Conservation (phyloP, 441 rosid genomes). For the Erodium texanum region DNA sequence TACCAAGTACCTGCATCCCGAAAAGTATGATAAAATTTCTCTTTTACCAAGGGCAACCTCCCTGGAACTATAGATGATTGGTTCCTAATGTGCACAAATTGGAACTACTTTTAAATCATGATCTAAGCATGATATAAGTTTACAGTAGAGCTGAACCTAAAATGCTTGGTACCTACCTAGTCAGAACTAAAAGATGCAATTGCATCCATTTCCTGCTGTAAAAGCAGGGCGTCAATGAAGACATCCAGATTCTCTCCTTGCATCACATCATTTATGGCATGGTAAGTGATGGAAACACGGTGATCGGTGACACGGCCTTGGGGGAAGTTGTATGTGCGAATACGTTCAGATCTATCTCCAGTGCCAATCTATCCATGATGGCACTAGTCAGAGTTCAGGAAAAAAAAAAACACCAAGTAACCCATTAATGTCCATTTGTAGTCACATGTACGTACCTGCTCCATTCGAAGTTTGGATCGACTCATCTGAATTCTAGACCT, state of each 20-base stretch:
- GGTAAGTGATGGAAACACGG: slow-evolving; percentile 75
- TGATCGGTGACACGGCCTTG: slow-evolving; percentile 92
- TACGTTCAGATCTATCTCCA: slow-evolving; percentile 88
- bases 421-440: not conserved
- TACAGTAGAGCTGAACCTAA: too few relatives aligned
- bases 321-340: slow-evolving; percentile 88
- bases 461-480: slow-evolving; percentile 72
- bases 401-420: not conserved
- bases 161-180: not conserved
- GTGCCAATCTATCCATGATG: slow-evolving; percentile 64
- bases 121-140: too few relatives aligned
- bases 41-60: too few relatives aligned
- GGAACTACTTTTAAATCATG: too few relatives aligned
- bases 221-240: slow-evolving; percentile 75
- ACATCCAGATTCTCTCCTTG: slow-evolving; percentile 74
- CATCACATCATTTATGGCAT: slow-evolving; percentile 63
- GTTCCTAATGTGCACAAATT: too few relatives aligned
- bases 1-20: too few relatives aligned
- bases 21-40: too few relatives aligned
- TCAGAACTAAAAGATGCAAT: slow-evolving; percentile 62
- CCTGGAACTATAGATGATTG: too few relatives aligned
- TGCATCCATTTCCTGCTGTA: slow-evolving; percentile 90
- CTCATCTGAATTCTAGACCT: slow-evolving; percentile 58
- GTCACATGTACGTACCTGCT: slow-evolving; percentile 61
- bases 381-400: slow-evolving; percentile 18